phyloP scores from a whole-genome alignment of 352 stramenopile species.

The Globisporangium uncinulatum region DNA sequence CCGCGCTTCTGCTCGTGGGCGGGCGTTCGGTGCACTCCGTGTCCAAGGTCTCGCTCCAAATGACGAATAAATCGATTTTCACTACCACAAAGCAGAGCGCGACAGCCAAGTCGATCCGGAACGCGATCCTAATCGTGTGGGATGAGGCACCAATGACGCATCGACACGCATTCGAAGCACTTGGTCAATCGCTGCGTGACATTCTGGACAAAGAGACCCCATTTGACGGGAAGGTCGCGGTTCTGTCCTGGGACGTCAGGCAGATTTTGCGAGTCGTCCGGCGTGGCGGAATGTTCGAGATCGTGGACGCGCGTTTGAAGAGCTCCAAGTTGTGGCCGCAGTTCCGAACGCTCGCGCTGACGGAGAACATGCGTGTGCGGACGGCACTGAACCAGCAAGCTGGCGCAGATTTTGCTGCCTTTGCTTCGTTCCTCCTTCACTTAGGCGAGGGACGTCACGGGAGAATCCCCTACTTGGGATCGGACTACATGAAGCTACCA shows the following conservation, averaged over 20 bases:
- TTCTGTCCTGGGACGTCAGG: constrained; percentile 19
- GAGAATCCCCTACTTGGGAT: background rate
- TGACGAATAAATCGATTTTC: constrained; percentile 11
- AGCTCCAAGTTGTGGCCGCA: constrained; percentile 4
- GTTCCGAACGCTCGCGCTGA: background rate
- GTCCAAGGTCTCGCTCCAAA: constrained; percentile 22
- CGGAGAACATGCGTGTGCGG: background rate
- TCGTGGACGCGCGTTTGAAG: constrained; percentile 14
- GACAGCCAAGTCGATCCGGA: constrained; percentile 7
- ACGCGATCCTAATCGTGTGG: constrained; percentile 10
- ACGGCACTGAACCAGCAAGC: background rate
- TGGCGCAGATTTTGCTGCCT: background rate
- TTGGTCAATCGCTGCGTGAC: constrained; percentile 18
- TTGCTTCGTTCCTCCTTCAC: no score
- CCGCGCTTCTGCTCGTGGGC: constrained; percentile 20
- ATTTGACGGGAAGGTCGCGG: constrained; percentile 21
- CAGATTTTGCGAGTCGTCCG: constrained; percentile 19
- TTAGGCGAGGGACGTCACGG: constrained; percentile 49
- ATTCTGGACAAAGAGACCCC: constrained; percentile 10
- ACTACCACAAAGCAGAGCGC: constrained; percentile 18
- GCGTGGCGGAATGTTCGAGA: background rate
- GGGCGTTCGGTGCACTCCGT: constrained; percentile 25
- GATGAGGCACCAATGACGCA: constrained; percentile 13
- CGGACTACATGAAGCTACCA: constrained; percentile 16
- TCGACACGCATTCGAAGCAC: constrained; percentile 14